Evolutionary conservation across 2,329 filamentous ascomycete species (phyloP).

Genomic region (Fusarium agapanthi): DNA sequence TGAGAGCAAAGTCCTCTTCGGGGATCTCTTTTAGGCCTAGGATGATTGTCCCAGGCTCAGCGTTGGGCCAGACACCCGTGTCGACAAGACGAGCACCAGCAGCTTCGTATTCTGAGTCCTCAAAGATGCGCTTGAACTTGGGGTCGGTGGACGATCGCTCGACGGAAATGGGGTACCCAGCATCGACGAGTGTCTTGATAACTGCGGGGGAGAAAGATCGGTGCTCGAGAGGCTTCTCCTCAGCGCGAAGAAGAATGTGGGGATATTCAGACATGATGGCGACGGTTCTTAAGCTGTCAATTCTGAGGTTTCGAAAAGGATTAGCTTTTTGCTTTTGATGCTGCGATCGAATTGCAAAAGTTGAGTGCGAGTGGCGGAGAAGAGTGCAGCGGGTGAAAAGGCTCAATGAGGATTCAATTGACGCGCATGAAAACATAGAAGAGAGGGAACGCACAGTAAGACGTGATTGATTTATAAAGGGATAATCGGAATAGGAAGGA

Average conservation of each 20-base stretch:
- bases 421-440: neutral
- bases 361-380: neutral
- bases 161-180: constrained; percentile 73
- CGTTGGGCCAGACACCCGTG: constrained; percentile 73
- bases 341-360: neutral
- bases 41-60: constrained; percentile 74
- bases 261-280: constrained; percentile 42
- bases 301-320: neutral
- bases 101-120: constrained; percentile 68
- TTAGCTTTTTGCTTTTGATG: constrained; percentile 8
- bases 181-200: constrained; percentile 66
- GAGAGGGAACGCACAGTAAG: neutral
- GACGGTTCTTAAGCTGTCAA: constrained; percentile 1
- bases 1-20: constrained; percentile 68
- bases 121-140: constrained; percentile 72
- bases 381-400: constrained; percentile 1
- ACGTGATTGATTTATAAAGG: neutral
- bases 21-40: constrained; percentile 82
- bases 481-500: neutral
- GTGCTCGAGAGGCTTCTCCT: constrained; percentile 63
- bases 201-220: constrained; percentile 53
- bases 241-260: constrained; percentile 63
- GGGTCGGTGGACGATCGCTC: constrained; percentile 59
- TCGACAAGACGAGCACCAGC: constrained; percentile 72
- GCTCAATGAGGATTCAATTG: constrained; percentile 1